Evolutionary conservation across 2,329 filamentous ascomycete genomes (phyloP).

Genomic region (Drechmeria coniospora): DNA sequence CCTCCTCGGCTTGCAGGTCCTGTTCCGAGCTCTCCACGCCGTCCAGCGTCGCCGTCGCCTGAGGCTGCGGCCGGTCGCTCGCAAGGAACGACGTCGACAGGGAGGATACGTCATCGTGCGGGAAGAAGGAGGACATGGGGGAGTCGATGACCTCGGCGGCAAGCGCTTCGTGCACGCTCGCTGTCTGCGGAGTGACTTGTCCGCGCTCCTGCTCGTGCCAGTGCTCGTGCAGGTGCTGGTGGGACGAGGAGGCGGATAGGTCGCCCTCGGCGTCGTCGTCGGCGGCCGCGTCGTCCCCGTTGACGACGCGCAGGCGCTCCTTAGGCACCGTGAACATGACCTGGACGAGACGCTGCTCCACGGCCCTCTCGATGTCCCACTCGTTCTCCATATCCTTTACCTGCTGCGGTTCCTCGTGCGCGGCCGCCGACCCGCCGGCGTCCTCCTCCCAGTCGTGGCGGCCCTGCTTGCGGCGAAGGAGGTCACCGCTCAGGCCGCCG

Average conservation of each 20-base stretch:
- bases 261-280: not conserved
- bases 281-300: slow-evolving; percentile 38
- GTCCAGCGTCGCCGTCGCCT: too few species aligned
- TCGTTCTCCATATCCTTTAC: slow-evolving; percentile 41
- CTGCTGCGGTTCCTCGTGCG: slow-evolving; percentile 11
- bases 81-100: too few species aligned
- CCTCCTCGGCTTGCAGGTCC: too few species aligned
- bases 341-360: slow-evolving; percentile 57
- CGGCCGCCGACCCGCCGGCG: slow-evolving; percentile 11
- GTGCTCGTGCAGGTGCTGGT: too few species aligned
- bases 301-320: slow-evolving; percentile 77
- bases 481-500: slow-evolving; percentile 29
- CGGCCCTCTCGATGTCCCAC: slow-evolving; percentile 63
- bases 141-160: too few species aligned
- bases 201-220: too few species aligned
- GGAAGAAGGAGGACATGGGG: too few species aligned
- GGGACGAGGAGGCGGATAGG: too few species aligned
- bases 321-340: slow-evolving; percentile 90
- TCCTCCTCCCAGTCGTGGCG: slow-evolving; percentile 35
- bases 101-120: too few species aligned
- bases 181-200: too few species aligned
- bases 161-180: too few species aligned
- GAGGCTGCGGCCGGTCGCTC: not conserved
- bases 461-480: slow-evolving; percentile 39
- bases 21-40: too few species aligned